Conservation (phyloP, 495 filamentous ascomycete species). For the Hypoxylon cercidicola region DNA sequence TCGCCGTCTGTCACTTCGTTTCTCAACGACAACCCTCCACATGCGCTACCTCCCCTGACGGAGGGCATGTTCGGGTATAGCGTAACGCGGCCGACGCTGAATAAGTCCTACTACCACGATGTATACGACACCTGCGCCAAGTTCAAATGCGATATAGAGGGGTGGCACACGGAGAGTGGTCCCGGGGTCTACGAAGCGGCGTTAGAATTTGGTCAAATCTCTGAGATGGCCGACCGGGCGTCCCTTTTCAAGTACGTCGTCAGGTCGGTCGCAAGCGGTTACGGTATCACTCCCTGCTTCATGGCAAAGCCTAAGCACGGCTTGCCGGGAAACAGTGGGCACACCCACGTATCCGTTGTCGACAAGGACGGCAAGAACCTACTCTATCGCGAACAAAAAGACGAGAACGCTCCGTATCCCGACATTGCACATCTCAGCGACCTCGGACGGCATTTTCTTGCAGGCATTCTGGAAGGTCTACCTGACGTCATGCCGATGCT, state of each 20-base stretch:
- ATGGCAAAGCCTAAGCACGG: conserved; percentile 98
- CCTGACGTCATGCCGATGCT: conserved; percentile 96
- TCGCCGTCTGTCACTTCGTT: conserved; percentile 71
- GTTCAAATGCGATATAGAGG: conserved; percentile 87
- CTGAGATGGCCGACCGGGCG: conserved; percentile 89
- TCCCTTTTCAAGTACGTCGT: conserved; percentile 94
- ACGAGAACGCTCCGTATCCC: conserved; percentile 73
- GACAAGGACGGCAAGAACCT: conserved; percentile 79
- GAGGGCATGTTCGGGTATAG: conserved; percentile 99
- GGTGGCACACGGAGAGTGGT: conserved; percentile 97
- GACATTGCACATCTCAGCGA: conserved; percentile 86
- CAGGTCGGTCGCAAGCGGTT: conserved; percentile 83
- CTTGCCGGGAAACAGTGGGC: conserved; percentile 90
- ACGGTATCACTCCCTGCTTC: conserved; percentile 94
- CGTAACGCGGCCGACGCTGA: conserved; percentile 89
- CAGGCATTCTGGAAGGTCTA: conserved; percentile 86
- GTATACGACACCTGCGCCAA: conserved; percentile 84
- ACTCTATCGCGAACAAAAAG: conserved; percentile 75
- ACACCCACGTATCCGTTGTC: conserved; percentile 90
- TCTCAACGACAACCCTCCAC: conserved; percentile 75
- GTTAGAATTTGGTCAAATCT: conserved; percentile 84
- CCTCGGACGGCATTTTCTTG: conserved; percentile 90
- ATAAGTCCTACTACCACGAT: conserved; percentile 93
- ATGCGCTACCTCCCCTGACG: conserved; percentile 78
- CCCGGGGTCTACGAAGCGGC: conserved; percentile 97